Evolutionary conservation across 2,329 filamentous ascomycete species (phyloP).

Genomic region (Conoideocrella luteorostrata): DNA sequence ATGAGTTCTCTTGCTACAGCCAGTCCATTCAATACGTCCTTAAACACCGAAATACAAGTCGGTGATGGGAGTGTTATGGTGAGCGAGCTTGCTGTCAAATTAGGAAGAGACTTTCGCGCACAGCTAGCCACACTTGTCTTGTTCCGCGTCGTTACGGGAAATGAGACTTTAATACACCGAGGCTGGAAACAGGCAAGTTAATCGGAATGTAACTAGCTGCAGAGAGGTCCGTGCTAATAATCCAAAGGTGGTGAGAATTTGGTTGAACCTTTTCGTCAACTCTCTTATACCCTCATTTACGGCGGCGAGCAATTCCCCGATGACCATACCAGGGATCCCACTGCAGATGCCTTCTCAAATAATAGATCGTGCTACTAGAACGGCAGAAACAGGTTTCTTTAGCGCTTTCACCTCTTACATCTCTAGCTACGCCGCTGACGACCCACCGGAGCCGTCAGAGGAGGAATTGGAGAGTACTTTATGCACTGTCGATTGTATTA

Average conservation of each 20-base stretch:
- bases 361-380: slow-evolving; percentile 77
- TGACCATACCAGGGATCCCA: slow-evolving; percentile 76
- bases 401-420: slow-evolving; percentile 95
- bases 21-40: slow-evolving; percentile 67
- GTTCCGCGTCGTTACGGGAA: slow-evolving; percentile 84
- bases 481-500: slow-evolving; percentile 89
- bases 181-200: slow-evolving; percentile 73
- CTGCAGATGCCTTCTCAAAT: slow-evolving; percentile 87
- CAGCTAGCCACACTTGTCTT: slow-evolving; percentile 93
- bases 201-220: neutral
- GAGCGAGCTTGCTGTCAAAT: slow-evolving; percentile 91
- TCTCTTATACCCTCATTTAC: slow-evolving; percentile 83
- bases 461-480: slow-evolving; percentile 95
- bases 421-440: slow-evolving; percentile 96
- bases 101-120: slow-evolving; percentile 87
- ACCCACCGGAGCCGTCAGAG: slow-evolving; percentile 93
- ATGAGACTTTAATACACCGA: slow-evolving; percentile 67
- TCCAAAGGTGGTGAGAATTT: slow-evolving; percentile 74
- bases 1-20: slow-evolving; percentile 84
- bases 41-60: slow-evolving; percentile 94
- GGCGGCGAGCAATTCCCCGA: slow-evolving; percentile 50
- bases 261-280: slow-evolving; percentile 93
- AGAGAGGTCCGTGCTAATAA: slow-evolving; percentile 12
- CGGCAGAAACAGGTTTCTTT: slow-evolving; percentile 77
- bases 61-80: slow-evolving; percentile 95